Evolutionary conservation across 2,329 filamentous ascomycete species (phyloP).

Genomic region (Thelonectria rubi): DNA sequence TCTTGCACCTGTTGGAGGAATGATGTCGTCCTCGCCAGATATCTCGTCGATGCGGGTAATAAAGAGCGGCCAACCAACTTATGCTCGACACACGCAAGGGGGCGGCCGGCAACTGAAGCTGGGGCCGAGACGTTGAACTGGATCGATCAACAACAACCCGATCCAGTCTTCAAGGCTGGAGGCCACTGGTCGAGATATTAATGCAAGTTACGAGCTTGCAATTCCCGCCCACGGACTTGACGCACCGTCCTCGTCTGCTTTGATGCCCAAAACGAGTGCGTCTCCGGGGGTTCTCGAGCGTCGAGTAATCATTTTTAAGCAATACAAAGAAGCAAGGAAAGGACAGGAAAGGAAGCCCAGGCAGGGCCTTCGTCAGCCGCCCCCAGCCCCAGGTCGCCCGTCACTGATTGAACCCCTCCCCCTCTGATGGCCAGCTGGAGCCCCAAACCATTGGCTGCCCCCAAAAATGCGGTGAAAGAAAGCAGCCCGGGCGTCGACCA

Average conservation of each 20-base stretch:
- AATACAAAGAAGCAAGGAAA: neutral
- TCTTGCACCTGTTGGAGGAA: no score
- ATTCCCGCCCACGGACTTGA: neutral
- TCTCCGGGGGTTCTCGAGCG: neutral
- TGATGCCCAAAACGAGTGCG: neutral
- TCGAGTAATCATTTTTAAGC: neutral
- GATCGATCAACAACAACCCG: neutral
- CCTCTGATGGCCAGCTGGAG: constrained; percentile 10
- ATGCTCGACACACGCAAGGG: constrained; percentile 16
- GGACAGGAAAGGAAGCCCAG: neutral
- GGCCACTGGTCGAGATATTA: no score
- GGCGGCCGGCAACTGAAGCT: constrained; percentile 15
- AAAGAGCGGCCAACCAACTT: neutral
- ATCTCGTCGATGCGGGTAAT: constrained; percentile 11
- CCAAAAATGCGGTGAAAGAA: constrained; percentile 44
- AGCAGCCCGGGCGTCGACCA: constrained; percentile 32
- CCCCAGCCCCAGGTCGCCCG: neutral
- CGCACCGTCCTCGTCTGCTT: constrained; percentile 6
- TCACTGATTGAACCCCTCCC: constrained; percentile 10
- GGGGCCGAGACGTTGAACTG: constrained; percentile 20
- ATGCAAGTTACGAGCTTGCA: no score
- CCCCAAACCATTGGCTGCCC: constrained; percentile 31
- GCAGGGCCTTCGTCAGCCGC: neutral
- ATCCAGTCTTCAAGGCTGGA: neutral
- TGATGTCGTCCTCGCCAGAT: constrained; percentile 12